Conservation (phyloP, 148 eudicot species). For the Rhododendron molle region DNA sequence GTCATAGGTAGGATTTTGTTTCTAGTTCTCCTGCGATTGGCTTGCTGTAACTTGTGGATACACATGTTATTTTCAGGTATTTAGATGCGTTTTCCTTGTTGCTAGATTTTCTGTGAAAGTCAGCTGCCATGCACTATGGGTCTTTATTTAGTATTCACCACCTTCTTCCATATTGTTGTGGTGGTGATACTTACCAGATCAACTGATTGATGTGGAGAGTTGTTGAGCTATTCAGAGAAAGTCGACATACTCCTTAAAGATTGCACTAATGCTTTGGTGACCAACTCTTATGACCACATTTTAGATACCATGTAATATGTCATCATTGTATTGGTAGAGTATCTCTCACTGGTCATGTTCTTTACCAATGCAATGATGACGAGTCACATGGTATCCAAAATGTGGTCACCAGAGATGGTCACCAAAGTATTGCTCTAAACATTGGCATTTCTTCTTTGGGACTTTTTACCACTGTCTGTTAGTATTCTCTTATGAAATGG, state of each 20-base stretch:
- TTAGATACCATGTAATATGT: too few species aligned
- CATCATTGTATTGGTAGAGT: too few species aligned
- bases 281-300: too few species aligned
- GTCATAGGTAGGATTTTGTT: not conserved
- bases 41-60: not conserved
- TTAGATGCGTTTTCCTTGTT: not conserved
- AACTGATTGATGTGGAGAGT: not conserved
- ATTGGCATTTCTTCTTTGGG: too few species aligned
- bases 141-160: not conserved
- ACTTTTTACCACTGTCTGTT: too few species aligned
- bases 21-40: not conserved
- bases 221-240: constrained; percentile 2
- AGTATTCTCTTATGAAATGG: too few species aligned
- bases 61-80: not conserved
- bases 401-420: too few species aligned
- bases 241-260: constrained; percentile 7
- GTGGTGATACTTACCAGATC: not conserved
- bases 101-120: not conserved
- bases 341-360: too few species aligned
- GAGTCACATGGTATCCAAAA: too few species aligned
- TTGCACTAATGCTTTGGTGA: too few species aligned
- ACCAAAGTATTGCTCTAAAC: too few species aligned
- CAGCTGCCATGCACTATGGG: not conserved
- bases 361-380: too few species aligned
- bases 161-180: not conserved